These are phyloP conservation scores for Ormosia emarginata DNA, from an alignment of 306 rosid genomes.

Conservation along the genomic window DNA sequence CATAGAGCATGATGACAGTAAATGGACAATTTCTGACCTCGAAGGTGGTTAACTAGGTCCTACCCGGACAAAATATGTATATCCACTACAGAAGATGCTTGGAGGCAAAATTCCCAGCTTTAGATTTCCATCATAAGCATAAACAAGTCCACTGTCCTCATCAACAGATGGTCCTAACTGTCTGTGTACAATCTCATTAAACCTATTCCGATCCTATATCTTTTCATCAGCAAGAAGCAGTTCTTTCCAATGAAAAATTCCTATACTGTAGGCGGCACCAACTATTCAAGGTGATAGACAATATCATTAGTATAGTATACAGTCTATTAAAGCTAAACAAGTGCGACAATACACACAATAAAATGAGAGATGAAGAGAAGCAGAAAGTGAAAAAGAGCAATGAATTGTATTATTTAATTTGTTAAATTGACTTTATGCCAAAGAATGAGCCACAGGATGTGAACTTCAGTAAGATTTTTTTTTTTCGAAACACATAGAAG, in stretches of 20 bases:
- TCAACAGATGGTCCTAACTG: slow-evolving; percentile 78
- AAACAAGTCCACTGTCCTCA: slow-evolving; percentile 70
- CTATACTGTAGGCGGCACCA: slow-evolving; percentile 83
- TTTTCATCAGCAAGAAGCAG: slow-evolving; percentile 75
- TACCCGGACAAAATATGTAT: slow-evolving; percentile 95
- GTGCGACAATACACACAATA: background rate
- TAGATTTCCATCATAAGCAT: slow-evolving; percentile 88
- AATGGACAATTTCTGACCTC: too few species aligned
- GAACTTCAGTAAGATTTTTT: background rate
- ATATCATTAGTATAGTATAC: slow-evolving; percentile 1
- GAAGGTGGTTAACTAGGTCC: slow-evolving; percentile 23
- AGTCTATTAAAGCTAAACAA: background rate
- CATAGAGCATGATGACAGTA: too few species aligned
- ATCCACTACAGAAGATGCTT: slow-evolving; percentile 93
- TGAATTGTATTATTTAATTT: background rate
- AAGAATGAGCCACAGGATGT: background rate
- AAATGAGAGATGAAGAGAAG: background rate
- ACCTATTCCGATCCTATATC: slow-evolving; percentile 95
- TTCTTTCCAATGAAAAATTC: slow-evolving; percentile 92
- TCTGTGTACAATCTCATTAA: slow-evolving; percentile 65
- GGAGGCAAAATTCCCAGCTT: slow-evolving; percentile 90
- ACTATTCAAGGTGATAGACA: slow-evolving; percentile 39
- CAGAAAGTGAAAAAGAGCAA: background rate
- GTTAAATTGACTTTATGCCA: background rate
- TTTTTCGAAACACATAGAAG: background rate